Conservation (phyloP, 306 rosid species). For the Leucaena leucocephala region DNA sequence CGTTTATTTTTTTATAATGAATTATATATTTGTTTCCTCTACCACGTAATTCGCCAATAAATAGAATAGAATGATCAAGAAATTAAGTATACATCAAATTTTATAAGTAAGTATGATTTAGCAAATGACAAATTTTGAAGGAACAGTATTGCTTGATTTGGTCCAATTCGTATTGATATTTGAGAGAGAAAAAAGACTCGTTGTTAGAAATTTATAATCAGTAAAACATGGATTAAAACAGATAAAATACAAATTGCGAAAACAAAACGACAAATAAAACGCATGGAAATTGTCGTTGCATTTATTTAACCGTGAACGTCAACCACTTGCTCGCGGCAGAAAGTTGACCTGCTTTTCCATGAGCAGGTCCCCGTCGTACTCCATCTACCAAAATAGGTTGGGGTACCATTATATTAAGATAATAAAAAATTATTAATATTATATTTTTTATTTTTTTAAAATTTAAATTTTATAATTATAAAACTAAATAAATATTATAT, state of each 20-base stretch:
- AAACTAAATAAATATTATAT: too few species aligned
- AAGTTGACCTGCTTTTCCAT: slow-evolving; percentile 3
- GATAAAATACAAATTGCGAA: background rate
- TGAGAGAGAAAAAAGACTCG: background rate
- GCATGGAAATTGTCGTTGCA: background rate
- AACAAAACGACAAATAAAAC: background rate
- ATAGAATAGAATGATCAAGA: too few species aligned
- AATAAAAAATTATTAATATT: too few species aligned
- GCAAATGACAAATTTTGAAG: background rate
- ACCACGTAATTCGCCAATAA: too few species aligned
- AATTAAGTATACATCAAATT: too few species aligned
- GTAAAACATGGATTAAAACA: background rate
- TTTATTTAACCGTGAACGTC: background rate
- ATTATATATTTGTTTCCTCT: too few species aligned
- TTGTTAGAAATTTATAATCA: background rate
- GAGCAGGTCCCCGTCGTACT: slow-evolving; percentile 2
- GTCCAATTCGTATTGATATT: background rate
- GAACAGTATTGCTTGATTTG: background rate
- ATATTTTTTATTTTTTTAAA: too few species aligned
- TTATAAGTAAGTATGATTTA: background rate
- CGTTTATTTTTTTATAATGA: too few species aligned
- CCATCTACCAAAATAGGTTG: too few species aligned
- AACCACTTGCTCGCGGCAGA: background rate
- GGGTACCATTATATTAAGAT: too few species aligned
- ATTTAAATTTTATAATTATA: too few species aligned